phyloP scores from a whole-genome alignment of 1,139 yeast genomes.

The Protomyces pachydermus region DNA sequence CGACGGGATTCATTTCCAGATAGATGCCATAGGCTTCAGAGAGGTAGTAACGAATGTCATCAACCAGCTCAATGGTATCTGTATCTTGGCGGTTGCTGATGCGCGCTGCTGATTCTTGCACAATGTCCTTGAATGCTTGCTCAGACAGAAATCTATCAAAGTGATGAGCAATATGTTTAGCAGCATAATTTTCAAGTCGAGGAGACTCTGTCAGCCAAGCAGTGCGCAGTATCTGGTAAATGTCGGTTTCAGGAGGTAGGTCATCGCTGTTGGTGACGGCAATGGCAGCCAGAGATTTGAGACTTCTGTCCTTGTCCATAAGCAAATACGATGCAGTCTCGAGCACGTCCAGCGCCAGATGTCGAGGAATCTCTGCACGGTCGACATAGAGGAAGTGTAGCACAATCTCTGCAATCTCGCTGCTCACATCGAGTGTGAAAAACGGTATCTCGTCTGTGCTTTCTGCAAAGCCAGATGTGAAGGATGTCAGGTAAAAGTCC shows the following conservation, averaged over 20 bases:
- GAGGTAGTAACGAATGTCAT: slow-evolving; percentile 67
- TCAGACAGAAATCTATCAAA: slow-evolving; percentile 43
- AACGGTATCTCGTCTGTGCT: slow-evolving; percentile 38
- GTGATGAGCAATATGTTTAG: slow-evolving; percentile 54
- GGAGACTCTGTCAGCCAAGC: slow-evolving; percentile 67
- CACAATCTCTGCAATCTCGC: slow-evolving; percentile 51
- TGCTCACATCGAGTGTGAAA: slow-evolving; percentile 41
- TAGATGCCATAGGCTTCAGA: slow-evolving; percentile 46
- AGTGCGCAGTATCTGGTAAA: slow-evolving; percentile 55
- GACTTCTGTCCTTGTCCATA: slow-evolving; percentile 46
- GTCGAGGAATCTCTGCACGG: slow-evolving; percentile 50
- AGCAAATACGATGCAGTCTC: slow-evolving; percentile 58
- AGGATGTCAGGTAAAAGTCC: slow-evolving; percentile 63
- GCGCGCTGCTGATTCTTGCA: slow-evolving; percentile 52
- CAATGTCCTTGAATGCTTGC: slow-evolving; percentile 42
- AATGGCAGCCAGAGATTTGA: slow-evolving; percentile 63
- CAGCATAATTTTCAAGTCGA: slow-evolving; percentile 59
- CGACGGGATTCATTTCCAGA: slow-evolving; percentile 36
- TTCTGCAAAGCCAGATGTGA: slow-evolving; percentile 49
- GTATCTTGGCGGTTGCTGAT: slow-evolving; percentile 62
- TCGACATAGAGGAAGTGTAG: slow-evolving; percentile 60
- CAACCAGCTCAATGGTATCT: slow-evolving; percentile 73
- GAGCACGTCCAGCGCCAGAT: slow-evolving; percentile 52
- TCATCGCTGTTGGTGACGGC: slow-evolving; percentile 46
- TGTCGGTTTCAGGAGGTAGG: slow-evolving; percentile 37